A percentile compares a stretch with the other conserved stretches of the same genome.
Evolutionary conservation across 2,329 filamentous ascomycete genomes (phyloP).

Genomic region (Penicillium sp.): DNA sequence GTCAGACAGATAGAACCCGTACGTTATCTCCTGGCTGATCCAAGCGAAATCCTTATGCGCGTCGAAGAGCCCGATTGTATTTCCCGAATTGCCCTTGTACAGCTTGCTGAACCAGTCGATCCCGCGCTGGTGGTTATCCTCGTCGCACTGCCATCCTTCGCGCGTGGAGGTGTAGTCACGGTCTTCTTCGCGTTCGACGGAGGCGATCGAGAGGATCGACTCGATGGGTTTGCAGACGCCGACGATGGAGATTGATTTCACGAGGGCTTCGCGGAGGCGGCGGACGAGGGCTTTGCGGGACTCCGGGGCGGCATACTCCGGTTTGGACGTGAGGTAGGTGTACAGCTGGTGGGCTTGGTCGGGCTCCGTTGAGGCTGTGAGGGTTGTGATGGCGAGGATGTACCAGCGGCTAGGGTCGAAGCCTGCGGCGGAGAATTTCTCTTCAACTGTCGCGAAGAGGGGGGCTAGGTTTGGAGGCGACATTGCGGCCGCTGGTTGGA

Average conservation of each 20-base stretch:
- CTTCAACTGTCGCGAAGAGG: not conserved
- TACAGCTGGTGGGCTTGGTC: conserved; percentile 1
- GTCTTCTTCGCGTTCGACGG: not conserved
- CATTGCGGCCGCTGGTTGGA: not conserved
- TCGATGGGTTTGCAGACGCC: conserved; percentile 2
- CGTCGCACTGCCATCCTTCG: not conserved
- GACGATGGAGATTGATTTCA: conserved; percentile 3
- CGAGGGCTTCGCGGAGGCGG: conserved; percentile 2
- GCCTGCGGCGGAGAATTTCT: not conserved
- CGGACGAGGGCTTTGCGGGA: not conserved
- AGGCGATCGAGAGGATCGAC: not conserved
- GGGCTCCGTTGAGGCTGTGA: not conserved
- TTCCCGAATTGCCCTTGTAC: not conserved
- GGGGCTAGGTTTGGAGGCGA: not conserved
- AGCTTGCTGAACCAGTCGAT: conserved; percentile 1
- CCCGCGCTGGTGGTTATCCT: not conserved
- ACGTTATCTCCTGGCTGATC: conserved; percentile 6
- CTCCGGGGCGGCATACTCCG: not conserved
- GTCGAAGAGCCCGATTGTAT: not conserved
- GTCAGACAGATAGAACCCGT: conserved; percentile 2
- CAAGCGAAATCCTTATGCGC: conserved; percentile 1
- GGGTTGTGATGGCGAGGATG: conserved; percentile 2
- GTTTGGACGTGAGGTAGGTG: conserved; percentile 1
- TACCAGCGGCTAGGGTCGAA: not conserved
- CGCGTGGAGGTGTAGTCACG: not conserved